A percentile compares a stretch with the other conserved stretches of the same genome.
These are phyloP conservation scores for Phytophthora fragariae DNA, from an alignment of 352 stramenopile species.

Conservation along the genomic window DNA sequence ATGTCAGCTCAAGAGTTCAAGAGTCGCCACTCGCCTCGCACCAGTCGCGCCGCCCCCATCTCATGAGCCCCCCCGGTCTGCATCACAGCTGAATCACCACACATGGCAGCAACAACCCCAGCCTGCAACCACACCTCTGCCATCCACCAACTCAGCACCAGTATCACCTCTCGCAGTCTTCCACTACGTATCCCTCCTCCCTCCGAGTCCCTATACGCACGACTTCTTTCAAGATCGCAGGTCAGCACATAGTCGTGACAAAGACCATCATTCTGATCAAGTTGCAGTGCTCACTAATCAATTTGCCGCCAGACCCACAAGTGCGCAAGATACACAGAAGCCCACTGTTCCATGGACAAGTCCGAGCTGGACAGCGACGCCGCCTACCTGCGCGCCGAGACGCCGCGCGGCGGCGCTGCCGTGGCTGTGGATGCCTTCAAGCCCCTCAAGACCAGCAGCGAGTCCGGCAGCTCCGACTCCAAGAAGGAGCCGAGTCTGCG, in stretches of 20 bases:
- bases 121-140: too few relatives aligned
- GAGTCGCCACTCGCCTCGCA: too few relatives aligned
- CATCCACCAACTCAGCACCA: too few relatives aligned
- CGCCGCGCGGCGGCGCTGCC: constrained; percentile 2
- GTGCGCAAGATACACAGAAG: not conserved
- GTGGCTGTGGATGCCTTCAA: not conserved
- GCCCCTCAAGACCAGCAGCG: constrained; percentile 17
- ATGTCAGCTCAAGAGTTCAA: not conserved
- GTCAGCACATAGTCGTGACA: not conserved
- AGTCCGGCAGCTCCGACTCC: constrained; percentile 21
- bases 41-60: not conserved
- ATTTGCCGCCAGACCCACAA: not conserved
- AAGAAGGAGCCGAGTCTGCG: constrained; percentile 4
- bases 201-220: not conserved
- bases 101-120: not conserved
- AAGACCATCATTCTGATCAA: too few relatives aligned
- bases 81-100: not conserved
- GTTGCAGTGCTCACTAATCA: not conserved
- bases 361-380: not conserved
- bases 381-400: constrained; percentile 15
- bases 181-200: too few relatives aligned
- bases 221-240: not conserved
- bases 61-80: not conserved
- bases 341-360: constrained; percentile 8
- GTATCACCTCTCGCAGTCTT: not conserved